phyloP scores from a whole-genome alignment of 2,329 filamentous ascomycete genomes.

The Pseudocercospora fijiensis region DNA sequence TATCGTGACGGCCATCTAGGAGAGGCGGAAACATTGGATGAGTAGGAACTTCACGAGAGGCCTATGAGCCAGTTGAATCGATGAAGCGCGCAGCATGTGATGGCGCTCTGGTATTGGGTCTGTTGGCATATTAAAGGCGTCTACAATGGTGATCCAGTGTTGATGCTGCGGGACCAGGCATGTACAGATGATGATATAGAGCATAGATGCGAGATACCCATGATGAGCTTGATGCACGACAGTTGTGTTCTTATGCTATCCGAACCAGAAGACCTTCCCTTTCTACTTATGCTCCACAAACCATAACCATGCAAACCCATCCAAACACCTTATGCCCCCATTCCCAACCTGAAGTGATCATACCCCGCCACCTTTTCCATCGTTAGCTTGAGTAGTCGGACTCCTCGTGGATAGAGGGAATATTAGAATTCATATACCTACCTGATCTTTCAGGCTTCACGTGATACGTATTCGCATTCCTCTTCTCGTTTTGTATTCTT shows the following conservation, averaged over 20 bases:
- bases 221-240: not conserved
- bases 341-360: not conserved
- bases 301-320: not conserved
- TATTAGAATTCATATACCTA: no score
- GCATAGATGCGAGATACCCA: constrained; percentile 14
- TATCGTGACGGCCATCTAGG: not conserved
- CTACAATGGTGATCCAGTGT: not conserved
- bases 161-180: not conserved
- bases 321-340: not conserved
- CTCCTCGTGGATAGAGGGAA: no score
- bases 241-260: not conserved
- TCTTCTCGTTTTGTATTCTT: constrained; percentile 13
- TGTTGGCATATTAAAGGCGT: constrained; percentile 3
- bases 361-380: not conserved
- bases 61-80: not conserved
- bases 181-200: constrained; percentile 2
- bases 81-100: not conserved
- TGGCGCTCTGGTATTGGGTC: not conserved
- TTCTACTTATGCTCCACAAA: not conserved
- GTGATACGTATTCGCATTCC: constrained; percentile 17
- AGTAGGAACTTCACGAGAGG: constrained; percentile 3
- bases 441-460: constrained; percentile 17
- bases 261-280: not conserved
- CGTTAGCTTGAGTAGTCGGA: not conserved
- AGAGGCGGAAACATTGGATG: not conserved